Evolutionary conservation across 164 flowering plant species (phyloP).

Genomic region (Malania oleifera): DNA sequence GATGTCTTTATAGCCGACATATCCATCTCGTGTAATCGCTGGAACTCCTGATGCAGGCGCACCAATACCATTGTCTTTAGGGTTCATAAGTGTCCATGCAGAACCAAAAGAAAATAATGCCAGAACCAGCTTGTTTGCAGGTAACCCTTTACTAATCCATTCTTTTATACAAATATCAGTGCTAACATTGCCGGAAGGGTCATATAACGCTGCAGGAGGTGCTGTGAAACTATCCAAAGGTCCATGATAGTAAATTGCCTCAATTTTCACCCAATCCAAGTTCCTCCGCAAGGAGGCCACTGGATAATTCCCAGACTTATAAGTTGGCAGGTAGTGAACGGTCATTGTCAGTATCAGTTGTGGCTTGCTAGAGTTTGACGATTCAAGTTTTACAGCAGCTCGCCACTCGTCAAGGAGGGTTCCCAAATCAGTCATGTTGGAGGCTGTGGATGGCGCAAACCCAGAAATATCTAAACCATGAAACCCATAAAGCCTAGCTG

Average conservation of each 20-base stretch:
- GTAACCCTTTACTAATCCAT: constrained; percentile 19
- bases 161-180: constrained; percentile 17
- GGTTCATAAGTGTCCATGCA: constrained; percentile 21
- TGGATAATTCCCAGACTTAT: constrained; percentile 8
- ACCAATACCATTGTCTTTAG: constrained; percentile 6
- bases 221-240: constrained; percentile 13
- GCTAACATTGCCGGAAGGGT: constrained; percentile 11
- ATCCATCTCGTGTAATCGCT: too few relatives aligned
- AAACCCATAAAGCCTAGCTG: constrained; percentile 30
- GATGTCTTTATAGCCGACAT: too few relatives aligned
- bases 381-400: constrained; percentile 14
- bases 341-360: constrained; percentile 12
- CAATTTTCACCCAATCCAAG: constrained; percentile 23
- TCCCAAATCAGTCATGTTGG: constrained; percentile 18
- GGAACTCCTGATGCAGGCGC: constrained; percentile 5
- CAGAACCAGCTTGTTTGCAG: constrained; percentile 23
- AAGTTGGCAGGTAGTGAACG: background rate
- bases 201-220: constrained; percentile 25
- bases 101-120: constrained; percentile 26
- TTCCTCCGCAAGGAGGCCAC: constrained; percentile 9
- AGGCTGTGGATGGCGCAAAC: background rate
- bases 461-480: constrained; percentile 26
- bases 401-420: constrained; percentile 26
- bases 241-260: constrained; percentile 14
- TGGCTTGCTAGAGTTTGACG: constrained; percentile 2